Evolutionary conservation across 2,329 filamentous ascomycete species (phyloP).

Genomic region (Amphichorda felina): DNA sequence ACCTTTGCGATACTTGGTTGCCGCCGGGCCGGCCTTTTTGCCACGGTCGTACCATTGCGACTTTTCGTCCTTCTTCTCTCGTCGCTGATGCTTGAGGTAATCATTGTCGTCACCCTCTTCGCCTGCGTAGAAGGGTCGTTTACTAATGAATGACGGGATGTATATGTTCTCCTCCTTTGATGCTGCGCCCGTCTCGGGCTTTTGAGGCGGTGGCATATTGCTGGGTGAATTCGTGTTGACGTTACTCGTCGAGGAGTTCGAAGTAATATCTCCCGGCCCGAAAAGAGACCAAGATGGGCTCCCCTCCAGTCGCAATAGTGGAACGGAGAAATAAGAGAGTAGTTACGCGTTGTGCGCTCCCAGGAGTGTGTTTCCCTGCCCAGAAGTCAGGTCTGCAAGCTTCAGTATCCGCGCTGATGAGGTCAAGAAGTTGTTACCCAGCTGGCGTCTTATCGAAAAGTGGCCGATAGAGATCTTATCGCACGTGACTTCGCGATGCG

Average conservation of each 20-base stretch:
- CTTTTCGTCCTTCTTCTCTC: slow-evolving; percentile 47
- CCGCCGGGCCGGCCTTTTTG: slow-evolving; percentile 70
- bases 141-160: slow-evolving; percentile 95
- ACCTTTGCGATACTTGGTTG: slow-evolving; percentile 95
- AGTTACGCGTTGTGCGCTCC: too few species aligned
- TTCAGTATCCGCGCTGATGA: too few species aligned
- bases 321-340: too few species aligned
- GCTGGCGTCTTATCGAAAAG: too few species aligned
- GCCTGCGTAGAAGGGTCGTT: slow-evolving; percentile 89
- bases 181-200: slow-evolving; percentile 22
- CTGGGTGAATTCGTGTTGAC: background rate
- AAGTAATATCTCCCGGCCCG: too few species aligned
- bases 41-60: slow-evolving; percentile 91
- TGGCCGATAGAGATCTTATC: too few species aligned
- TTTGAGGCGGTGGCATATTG: slow-evolving; percentile 8
- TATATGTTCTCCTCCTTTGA: slow-evolving; percentile 94
- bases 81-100: slow-evolving; percentile 92
- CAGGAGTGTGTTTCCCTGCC: too few species aligned
- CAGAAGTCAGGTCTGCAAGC: too few species aligned
- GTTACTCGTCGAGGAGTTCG: background rate
- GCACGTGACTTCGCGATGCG: slow-evolving; percentile 4
- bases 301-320: too few species aligned
- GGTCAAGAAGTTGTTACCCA: too few species aligned
- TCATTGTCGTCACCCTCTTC: slow-evolving; percentile 67
- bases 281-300: too few species aligned